A percentile compares a stretch with the other conserved stretches of the same genome.
These are phyloP conservation scores for Phalaenopsis aphrodite DNA, from an alignment of 106 monocot species.

Conservation along the genomic window DNA sequence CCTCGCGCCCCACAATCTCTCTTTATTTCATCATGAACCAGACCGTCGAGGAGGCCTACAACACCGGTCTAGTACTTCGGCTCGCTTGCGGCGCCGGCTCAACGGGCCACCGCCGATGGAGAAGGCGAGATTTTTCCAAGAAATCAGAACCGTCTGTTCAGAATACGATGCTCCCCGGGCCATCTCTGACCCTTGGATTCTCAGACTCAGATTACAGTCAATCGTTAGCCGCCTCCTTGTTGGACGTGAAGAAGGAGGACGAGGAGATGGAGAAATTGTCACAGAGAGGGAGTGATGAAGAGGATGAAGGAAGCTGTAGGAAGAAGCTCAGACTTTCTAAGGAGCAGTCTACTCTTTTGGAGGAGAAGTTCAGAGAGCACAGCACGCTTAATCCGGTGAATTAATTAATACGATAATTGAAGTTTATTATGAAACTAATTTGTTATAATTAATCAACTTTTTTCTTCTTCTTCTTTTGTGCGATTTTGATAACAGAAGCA, in stretches of 20 bases:
- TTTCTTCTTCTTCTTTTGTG: neutral
- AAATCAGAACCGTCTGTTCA: constrained; percentile 2
- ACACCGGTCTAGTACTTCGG: constrained; percentile 18
- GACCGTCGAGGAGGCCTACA: constrained; percentile 5
- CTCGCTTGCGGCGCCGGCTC: neutral
- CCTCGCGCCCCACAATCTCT: neutral
- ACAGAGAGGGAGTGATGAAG: constrained; percentile 14
- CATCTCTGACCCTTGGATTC: constrained; percentile 6
- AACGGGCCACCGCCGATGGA: neutral
- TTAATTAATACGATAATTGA: neutral
- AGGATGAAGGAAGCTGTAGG: constrained; percentile 12
- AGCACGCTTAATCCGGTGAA: constrained; percentile 34
- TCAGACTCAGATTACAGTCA: neutral
- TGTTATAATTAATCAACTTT: neutral
- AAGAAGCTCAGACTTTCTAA: constrained; percentile 41
- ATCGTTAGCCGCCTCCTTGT: constrained; percentile 6
- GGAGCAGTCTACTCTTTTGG: constrained; percentile 31
- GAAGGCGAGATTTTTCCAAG: neutral
- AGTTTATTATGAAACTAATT: neutral
- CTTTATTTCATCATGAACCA: constrained; percentile 2
- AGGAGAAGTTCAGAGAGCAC: constrained; percentile 29
- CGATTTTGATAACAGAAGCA: constrained; percentile 21
- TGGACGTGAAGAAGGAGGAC: constrained; percentile 11
- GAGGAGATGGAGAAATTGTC: constrained; percentile 10
- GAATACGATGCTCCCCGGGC: neutral